Conservation (phyloP, 176 grass and related monocot genomes). For the Sorghum bicolor region DNA sequence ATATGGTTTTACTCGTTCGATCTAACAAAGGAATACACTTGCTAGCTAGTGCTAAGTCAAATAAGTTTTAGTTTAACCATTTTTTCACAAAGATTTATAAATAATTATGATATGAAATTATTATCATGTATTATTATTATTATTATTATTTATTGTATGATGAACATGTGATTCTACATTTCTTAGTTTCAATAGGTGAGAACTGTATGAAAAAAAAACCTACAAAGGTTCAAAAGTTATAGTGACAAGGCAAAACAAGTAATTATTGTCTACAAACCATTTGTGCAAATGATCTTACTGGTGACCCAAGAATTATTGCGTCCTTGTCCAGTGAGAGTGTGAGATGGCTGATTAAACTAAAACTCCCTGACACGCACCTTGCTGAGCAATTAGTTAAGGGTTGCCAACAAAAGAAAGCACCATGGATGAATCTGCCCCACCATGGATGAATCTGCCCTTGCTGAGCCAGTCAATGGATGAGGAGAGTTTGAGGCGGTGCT, state of each 20-base stretch:
- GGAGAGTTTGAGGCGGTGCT: neutral
- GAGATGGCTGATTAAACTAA: slow-evolving; percentile 87
- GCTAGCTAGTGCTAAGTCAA: too few relatives aligned
- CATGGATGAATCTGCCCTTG: neutral
- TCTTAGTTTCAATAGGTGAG: neutral
- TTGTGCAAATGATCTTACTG: slow-evolving; percentile 53
- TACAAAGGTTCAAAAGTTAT: neutral
- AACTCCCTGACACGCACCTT: slow-evolving; percentile 89
- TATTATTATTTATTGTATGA: neutral
- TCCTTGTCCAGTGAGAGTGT: slow-evolving; percentile 84
- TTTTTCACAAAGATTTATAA: too few relatives aligned
- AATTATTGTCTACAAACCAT: slow-evolving; percentile 4
- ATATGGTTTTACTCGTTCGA: too few relatives aligned
- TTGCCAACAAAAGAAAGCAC: neutral
- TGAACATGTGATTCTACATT: neutral
- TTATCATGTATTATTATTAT: neutral
- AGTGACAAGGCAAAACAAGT: neutral
- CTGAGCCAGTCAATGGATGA: neutral
- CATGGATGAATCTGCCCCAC: neutral
- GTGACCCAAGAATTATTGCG: slow-evolving; percentile 84
- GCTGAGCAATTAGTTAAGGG: neutral
- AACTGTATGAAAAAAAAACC: neutral
- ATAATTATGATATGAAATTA: too few relatives aligned
- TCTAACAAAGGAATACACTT: too few relatives aligned
- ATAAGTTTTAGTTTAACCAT: too few relatives aligned